phyloP scores from a whole-genome alignment of 2,329 filamentous ascomycete species.

The Arthrobotrys conoides region DNA sequence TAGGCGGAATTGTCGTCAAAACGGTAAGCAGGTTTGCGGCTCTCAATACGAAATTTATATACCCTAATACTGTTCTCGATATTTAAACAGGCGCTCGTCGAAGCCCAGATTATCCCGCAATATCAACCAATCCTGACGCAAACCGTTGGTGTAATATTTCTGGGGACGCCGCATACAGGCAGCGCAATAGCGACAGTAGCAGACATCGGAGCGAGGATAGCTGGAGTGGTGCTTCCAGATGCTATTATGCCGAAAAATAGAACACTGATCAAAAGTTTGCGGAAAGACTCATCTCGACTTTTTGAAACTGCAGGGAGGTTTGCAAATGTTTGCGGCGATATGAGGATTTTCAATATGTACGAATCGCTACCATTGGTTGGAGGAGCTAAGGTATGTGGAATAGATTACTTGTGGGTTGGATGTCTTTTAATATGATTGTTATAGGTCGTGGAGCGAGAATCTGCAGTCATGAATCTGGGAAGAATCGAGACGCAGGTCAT shows the following conservation, averaged over 20 bases:
- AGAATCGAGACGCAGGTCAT: slow-evolving; percentile 54
- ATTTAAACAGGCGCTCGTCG: slow-evolving; percentile 46
- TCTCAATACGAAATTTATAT: not conserved
- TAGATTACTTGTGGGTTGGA: not conserved
- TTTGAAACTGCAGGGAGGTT: slow-evolving; percentile 56
- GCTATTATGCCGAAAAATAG: slow-evolving; percentile 55
- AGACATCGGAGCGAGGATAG: slow-evolving; percentile 51
- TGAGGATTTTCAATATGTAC: slow-evolving; percentile 58
- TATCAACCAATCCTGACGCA: slow-evolving; percentile 54
- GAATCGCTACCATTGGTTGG: slow-evolving; percentile 41
- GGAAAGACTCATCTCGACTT: slow-evolving; percentile 46
- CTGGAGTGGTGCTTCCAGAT: slow-evolving; percentile 48
- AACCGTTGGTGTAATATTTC: slow-evolving; percentile 54
- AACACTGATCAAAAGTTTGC: slow-evolving; percentile 46
- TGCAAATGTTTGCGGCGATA: slow-evolving; percentile 47
- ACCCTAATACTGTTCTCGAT: not conserved
- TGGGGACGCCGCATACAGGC: slow-evolving; percentile 52
- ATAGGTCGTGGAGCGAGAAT: slow-evolving; percentile 53
- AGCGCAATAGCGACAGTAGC: slow-evolving; percentile 44
- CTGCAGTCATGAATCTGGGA: slow-evolving; percentile 53
- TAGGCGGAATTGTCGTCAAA: slow-evolving; percentile 57
- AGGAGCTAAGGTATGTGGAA: slow-evolving; percentile 40
- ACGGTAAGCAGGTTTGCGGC: slow-evolving; percentile 26
- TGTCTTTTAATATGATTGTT: not conserved
- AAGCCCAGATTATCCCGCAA: slow-evolving; percentile 50